Percentiles rank a stretch among this genome's conserved stretches.
These are phyloP conservation scores for Ganoderma multipileum DNA, from an alignment of 1,284 basidiomycete species.

Conservation along the genomic window DNA sequence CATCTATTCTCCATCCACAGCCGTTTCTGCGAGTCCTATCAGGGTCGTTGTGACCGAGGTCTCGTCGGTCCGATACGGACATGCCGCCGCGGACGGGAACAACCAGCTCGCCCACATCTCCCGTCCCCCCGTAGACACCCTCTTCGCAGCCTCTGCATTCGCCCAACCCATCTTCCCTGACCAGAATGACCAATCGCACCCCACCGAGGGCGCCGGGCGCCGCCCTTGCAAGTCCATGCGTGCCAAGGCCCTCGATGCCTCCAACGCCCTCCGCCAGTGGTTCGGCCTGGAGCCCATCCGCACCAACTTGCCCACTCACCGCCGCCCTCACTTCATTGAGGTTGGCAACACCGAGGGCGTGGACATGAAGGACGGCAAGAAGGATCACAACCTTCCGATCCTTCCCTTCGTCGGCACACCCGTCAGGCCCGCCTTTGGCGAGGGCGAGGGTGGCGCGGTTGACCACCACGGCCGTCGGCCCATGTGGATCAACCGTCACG, in stretches of 20 bases:
- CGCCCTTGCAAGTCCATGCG: slow-evolving; percentile 37
- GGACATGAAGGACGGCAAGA: neutral
- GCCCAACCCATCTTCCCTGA: slow-evolving; percentile 23
- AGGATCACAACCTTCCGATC: slow-evolving; percentile 34
- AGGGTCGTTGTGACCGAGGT: slow-evolving; percentile 45
- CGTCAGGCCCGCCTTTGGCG: slow-evolving; percentile 31
- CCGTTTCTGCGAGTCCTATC: slow-evolving; percentile 44
- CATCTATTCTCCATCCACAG: slow-evolving; percentile 17
- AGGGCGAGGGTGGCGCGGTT: slow-evolving; percentile 2
- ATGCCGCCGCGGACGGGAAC: slow-evolving; percentile 27
- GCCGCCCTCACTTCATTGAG: slow-evolving; percentile 21
- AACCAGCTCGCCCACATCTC: slow-evolving; percentile 16
- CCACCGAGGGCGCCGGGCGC: slow-evolving; percentile 26
- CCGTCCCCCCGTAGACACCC: slow-evolving; percentile 11
- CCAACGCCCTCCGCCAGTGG: slow-evolving; percentile 55
- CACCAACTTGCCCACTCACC: slow-evolving; percentile 4
- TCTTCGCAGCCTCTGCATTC: slow-evolving; percentile 12
- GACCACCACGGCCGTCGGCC: slow-evolving; percentile 32
- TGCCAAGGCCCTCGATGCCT: slow-evolving; percentile 52
- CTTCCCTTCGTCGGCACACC: slow-evolving; percentile 46
- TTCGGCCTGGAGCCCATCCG: slow-evolving; percentile 56
- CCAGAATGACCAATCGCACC: slow-evolving; percentile 18
- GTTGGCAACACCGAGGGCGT: slow-evolving; percentile 17
- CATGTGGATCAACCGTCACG: slow-evolving; percentile 35
- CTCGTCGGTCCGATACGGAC: slow-evolving; percentile 38